phyloP scores from a whole-genome alignment of 805 yeast genomes.

The Huiozyma naganishii region DNA sequence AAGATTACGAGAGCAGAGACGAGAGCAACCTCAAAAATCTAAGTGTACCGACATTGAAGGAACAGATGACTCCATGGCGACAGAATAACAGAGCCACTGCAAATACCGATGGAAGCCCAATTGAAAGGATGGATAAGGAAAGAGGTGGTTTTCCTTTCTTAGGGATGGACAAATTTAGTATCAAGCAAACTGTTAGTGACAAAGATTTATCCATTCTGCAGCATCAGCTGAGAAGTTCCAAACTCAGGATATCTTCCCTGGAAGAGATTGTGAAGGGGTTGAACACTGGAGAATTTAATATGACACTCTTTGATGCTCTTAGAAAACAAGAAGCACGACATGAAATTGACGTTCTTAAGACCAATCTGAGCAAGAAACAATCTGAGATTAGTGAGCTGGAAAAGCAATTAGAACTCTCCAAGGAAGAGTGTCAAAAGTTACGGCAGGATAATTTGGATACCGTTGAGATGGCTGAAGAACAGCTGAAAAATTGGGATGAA shows the following conservation, averaged over 20 bases:
- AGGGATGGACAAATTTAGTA: too few species aligned
- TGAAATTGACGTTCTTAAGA: background rate
- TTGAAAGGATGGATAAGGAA: too few species aligned
- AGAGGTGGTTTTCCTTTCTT: too few species aligned
- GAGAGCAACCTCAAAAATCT: too few species aligned
- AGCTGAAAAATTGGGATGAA: constrained; percentile 19
- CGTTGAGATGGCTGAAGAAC: constrained; percentile 22
- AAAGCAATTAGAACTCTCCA: constrained; percentile 16
- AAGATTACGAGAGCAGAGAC: too few species aligned
- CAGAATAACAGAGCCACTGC: too few species aligned
- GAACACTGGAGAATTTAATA: constrained; percentile 7
- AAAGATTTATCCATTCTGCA: constrained; percentile 31
- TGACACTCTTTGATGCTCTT: constrained; percentile 13
- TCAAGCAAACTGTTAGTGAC: background rate
- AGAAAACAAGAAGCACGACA: constrained; percentile 11
- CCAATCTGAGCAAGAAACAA: background rate
- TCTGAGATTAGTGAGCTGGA: constrained; percentile 11
- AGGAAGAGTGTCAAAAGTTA: constrained; percentile 15
- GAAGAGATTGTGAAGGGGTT: constrained; percentile 23
- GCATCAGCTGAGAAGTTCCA: constrained; percentile 33
- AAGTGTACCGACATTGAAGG: too few species aligned
- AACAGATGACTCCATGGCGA: too few species aligned
- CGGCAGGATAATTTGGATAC: constrained; percentile 3
- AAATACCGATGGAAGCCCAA: too few species aligned
- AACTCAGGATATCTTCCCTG: constrained; percentile 27